These are phyloP conservation scores for Arabidopsis suecica DNA, from an alignment of 345 rosid genomes.

Conservation along the genomic window DNA sequence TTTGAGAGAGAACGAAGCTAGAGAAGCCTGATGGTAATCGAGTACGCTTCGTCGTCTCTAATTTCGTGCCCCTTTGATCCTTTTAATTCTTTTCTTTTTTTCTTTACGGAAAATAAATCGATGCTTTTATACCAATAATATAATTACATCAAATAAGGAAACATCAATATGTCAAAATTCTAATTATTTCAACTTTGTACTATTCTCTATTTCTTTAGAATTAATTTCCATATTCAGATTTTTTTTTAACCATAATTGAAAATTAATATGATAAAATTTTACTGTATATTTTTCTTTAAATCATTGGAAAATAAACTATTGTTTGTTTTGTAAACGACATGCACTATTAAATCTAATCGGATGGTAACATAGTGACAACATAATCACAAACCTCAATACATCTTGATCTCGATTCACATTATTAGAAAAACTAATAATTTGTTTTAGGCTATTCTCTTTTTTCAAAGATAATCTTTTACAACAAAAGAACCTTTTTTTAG, in stretches of 20 bases:
- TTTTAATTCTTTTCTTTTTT: slow-evolving; percentile 14
- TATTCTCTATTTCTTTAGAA: neutral
- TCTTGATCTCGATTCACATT: no score
- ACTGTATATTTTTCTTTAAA: neutral
- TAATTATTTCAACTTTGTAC: neutral
- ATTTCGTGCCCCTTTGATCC: slow-evolving; percentile 24
- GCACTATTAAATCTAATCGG: neutral
- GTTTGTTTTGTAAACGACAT: neutral
- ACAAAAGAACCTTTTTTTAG: no score
- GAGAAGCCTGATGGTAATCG: slow-evolving; percentile 18
- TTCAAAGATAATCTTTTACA: neutral
- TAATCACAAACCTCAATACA: neutral
- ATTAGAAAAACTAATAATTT: neutral
- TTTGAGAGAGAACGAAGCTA: slow-evolving; percentile 25
- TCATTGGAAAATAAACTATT: neutral
- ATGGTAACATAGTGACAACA: neutral
- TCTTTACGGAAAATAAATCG: neutral
- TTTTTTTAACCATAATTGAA: neutral
- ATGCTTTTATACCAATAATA: neutral
- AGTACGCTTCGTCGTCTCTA: slow-evolving; percentile 38
- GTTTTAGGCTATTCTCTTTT: neutral
- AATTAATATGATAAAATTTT: neutral
- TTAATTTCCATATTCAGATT: neutral
- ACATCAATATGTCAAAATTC: neutral
- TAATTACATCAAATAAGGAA: neutral